These are phyloP conservation scores for Gossypium aridum DNA, from an alignment of 441 rosid genomes.

Conservation along the genomic window DNA sequence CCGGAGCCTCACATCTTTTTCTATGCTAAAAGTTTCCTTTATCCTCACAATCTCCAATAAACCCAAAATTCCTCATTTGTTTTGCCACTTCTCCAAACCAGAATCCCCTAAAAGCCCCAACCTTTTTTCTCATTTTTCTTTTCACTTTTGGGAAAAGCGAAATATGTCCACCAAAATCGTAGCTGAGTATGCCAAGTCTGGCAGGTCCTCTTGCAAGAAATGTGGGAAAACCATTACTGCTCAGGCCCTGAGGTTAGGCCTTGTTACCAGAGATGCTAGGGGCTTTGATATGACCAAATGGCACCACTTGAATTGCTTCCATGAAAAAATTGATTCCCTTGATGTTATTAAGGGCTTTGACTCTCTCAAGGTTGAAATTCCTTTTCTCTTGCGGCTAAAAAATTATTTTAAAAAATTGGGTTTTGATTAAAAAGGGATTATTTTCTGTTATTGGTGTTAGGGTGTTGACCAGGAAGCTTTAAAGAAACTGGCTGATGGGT, in stretches of 20 bases:
- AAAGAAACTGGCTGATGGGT: conserved; percentile 35
- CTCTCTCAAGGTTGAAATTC: conserved; percentile 41
- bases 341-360: conserved; percentile 55
- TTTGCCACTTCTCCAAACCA: background rate
- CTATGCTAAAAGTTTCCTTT: background rate
- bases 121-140: background rate
- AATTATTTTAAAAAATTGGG: background rate
- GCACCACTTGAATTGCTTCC: conserved; percentile 67
- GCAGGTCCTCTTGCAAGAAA: conserved; percentile 65
- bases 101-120: background rate
- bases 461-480: conserved; percentile 65
- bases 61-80: background rate
- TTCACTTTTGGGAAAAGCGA: background rate
- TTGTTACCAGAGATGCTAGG: conserved; percentile 49
- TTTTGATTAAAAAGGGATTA: background rate
- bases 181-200: conserved; percentile 83
- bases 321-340: conserved; percentile 27
- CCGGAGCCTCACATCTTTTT: background rate
- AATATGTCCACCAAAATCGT: conserved; percentile 33
- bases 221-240: conserved; percentile 50
- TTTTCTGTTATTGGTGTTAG: conserved; percentile 31
- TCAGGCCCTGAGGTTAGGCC: conserved; percentile 57
- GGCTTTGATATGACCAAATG: conserved; percentile 72
- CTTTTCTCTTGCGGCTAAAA: background rate
- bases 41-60: background rate